Evolutionary conservation across 106 monocot genomes (phyloP), one percentile per base, ranked within the genome.

Genomic region (Dioscorea zingiberensis): DNA sequence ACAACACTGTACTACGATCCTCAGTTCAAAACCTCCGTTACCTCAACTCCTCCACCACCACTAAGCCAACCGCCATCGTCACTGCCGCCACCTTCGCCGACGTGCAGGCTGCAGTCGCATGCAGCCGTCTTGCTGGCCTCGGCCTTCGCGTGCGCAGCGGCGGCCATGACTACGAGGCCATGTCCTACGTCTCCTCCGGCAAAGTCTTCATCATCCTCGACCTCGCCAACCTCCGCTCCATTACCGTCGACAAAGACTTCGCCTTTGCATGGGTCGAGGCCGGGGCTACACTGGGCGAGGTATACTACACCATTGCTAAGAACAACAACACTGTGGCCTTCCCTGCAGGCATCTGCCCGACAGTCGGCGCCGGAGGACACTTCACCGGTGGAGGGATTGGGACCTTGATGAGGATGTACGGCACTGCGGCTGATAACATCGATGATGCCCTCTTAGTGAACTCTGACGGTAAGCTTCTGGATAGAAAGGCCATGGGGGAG

Each of bases 81-180:
- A 21, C 72, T 22, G 48, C 79, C 7, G 59, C 63, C 26, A 13
- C 10, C 28, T 38, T 26, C 8, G 47, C 73, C 56, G 69, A 73
- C 27, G 73, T 70, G 13, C 74, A 71, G 10, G 70, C 77, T 0
- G 13, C 71, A 8, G 70, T 77, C 56, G 19, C 65, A 57, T 77
- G 77, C 51, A 12, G 30, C 64, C 28, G 48, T 26, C 30, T 21
- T 13, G 28, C 58, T 16, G 58, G 71, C 14, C 51, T 77, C 25
- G 27, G 4, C 13, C 55, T 71, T 18, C 27, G 77, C 3, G 59
- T 65, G 17, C 64, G 64, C 5, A 79, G 79, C 53, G 73, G 79
- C 2, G 79, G 73, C 28, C 79, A 79, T 19, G 79, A 79, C 69
- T 71, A 62, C 17, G 62, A 71, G 14, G 71, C 62, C 54, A 62